Base-by-base conservation (phyloP, 2,329 filamentous ascomycete genomes). In the Venturia nashicola region DNA sequence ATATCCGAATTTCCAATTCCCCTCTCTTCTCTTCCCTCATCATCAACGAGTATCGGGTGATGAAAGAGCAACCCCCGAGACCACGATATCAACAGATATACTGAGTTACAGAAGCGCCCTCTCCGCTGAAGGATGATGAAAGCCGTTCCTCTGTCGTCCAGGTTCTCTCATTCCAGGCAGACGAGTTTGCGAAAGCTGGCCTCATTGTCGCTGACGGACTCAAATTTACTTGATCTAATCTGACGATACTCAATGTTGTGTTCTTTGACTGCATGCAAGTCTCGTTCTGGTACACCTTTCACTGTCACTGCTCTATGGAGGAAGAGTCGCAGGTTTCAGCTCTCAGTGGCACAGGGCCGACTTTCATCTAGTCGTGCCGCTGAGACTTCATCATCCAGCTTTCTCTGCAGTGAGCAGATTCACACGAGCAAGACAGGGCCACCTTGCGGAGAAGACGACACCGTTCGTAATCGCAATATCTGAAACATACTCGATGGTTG, bases 161-260 rank as follows among this genome's bases (percentile, higher is more conserved):
- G 61, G 54, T 62, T 39, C 59, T 20, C 54, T 46, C 59, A 3
- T 42, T 16, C 42, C 34, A 43, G n/a, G 23, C 40, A 43, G 34
- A 32, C 18, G 46, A n/a, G 20, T 44, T 44, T 48, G 66, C 70
- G 70, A 72, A 67, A 70, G 54, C 57, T 46, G 62, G 23, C 12
- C 40, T 36, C 36, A 43, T 42, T 55, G 44, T 42, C 61, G 62
- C 27, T 36, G 54, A 55, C 44, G 62, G 46, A 59, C 46, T 34
- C n/a, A 23, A 76, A 74, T 79, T 79, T 75, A 83, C 82, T 84
- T 84, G 81, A 83, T 84, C 81, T 83, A 83, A 83, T 83, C 81
- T 82, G 81, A 83, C 74, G 74, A 72, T 71, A 8, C 43, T 43
- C 59, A 46, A 39, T 12, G 16, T 27, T 36, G 51, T 57, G 51